Evolutionary conservation across 768 basidiomycete species (phyloP).

Genomic region (Coprinopsis cinerea): DNA sequence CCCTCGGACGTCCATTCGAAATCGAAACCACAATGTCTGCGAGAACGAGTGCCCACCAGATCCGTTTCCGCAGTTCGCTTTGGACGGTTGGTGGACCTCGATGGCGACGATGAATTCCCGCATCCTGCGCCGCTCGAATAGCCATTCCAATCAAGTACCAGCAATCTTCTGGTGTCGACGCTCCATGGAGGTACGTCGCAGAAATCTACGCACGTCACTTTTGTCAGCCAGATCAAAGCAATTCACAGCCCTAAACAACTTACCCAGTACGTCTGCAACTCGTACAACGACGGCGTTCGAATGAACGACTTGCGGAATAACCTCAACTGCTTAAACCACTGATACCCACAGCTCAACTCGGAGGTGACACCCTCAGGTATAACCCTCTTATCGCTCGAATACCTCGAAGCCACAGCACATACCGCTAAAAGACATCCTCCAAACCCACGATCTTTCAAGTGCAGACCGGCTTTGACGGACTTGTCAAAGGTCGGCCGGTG

Average conservation of each 20-base stretch:
- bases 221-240: not conserved
- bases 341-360: constrained; percentile 43
- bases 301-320: constrained; percentile 51
- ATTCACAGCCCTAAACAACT: constrained; percentile 17
- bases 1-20: constrained; percentile 57
- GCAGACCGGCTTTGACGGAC: constrained; percentile 37
- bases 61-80: constrained; percentile 64
- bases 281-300: constrained; percentile 53
- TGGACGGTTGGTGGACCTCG: constrained; percentile 34
- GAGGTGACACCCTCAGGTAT: constrained; percentile 25
- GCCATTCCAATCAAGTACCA: constrained; percentile 62
- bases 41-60: constrained; percentile 46
- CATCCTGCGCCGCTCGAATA: constrained; percentile 62
- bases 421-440: constrained; percentile 51
- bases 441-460: constrained; percentile 43
- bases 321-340: constrained; percentile 53
- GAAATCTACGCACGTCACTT: constrained; percentile 35
- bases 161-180: constrained; percentile 43
- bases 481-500: constrained; percentile 60
- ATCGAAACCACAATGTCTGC: constrained; percentile 38
- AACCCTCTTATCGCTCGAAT: constrained; percentile 46
- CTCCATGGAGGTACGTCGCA: constrained; percentile 39
- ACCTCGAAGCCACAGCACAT: constrained; percentile 56
- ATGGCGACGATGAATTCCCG: constrained; percentile 50
- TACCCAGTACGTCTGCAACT: constrained; percentile 56